Conservation (phyloP, 2,329 filamentous ascomycete species). For the Dactylonectria macrodidyma region DNA sequence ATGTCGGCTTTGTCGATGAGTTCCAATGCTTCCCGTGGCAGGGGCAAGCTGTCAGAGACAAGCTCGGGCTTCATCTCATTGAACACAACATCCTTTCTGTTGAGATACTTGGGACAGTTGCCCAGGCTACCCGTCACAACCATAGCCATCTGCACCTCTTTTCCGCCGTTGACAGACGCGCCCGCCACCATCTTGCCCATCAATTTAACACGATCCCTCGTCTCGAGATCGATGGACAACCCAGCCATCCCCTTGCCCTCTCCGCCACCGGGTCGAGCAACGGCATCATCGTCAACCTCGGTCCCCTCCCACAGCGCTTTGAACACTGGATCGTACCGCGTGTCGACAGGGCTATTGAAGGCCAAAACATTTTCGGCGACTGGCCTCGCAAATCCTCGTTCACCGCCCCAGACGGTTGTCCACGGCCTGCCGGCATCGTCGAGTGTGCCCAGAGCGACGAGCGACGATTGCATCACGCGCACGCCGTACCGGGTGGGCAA, state of each 20-base stretch:
- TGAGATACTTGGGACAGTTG: conserved; percentile 91
- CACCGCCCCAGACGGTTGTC: conserved; percentile 85
- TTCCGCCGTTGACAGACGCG: conserved; percentile 58
- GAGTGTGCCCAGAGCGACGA: conserved; percentile 81
- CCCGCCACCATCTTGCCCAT: conserved; percentile 79
- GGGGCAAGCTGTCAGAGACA: conserved; percentile 55
- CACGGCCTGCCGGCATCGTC: conserved; percentile 78
- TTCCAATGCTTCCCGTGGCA: conserved; percentile 69
- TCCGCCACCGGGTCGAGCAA: conserved; percentile 57
- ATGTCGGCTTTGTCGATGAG: conserved; percentile 78
- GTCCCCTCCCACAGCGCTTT: conserved; percentile 70
- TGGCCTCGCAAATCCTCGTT: conserved; percentile 75
- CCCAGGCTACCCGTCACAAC: conserved; percentile 81
- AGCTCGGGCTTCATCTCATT: conserved; percentile 65
- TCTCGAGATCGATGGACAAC: conserved; percentile 69
- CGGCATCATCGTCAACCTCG: conserved; percentile 58
- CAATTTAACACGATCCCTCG: conserved; percentile 80
- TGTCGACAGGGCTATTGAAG: conserved; percentile 73
- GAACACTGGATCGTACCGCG: conserved; percentile 78
- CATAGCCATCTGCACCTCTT: conserved; percentile 72
- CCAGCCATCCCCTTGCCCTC: conserved; percentile 59
- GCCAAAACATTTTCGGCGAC: conserved; percentile 76
- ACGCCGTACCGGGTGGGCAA: conserved; percentile 73
- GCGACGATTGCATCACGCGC: conserved; percentile 73
- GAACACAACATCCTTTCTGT: conserved; percentile 76